Evolutionary conservation across 345 rosid species (phyloP), one percentile per base, ranked within the genome.

Genomic region (Firmiana major): DNA sequence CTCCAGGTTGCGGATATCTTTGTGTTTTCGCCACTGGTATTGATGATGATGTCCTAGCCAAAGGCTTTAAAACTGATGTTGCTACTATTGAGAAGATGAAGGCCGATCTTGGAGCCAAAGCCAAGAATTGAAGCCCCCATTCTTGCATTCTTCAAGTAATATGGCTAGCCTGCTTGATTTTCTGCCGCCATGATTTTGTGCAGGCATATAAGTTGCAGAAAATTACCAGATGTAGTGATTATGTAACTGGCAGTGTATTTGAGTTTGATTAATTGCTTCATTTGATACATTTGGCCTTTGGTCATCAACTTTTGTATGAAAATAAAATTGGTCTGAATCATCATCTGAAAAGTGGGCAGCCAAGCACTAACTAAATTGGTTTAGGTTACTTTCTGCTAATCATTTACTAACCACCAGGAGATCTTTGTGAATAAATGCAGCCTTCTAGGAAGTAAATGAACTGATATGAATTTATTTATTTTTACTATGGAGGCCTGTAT

Each of bases 21-120:
- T 31, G 34, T 31, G 3, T 31, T 31, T 71, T 53, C 9, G 75
- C 46, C 62, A 53, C 75, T 4, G 75, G 63, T 2, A 53, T 71
- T 3, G 75, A 71, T 11, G 28, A 71, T 53, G 42, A 53, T 34
- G 24, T 71, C 34, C 63, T 68, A 0, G 63, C 63, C 16, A 71
- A 71, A 53, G 26, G 28, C 34, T 53, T 71, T 54, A 71, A 71
- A 54, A 71, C 75, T 71, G 63, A 71, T 53, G 28, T 53, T 54
- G 10, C 2, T 71, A 71, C 62, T 4, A 51, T 71, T 51, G 7
- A 71, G 60, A 71, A 49, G 62, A 28, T 71, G 62, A 36, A 71
- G 28, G 40, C 40, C 3, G 75, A 62, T n/a, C 28, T 71, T 49
- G 54, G 36, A 67, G 36, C n/a, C 72, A 59, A 59, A 36, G 36